Conservation (phyloP, 1,284 basidiomycete genomes). For the Ustilago esculenta region DNA sequence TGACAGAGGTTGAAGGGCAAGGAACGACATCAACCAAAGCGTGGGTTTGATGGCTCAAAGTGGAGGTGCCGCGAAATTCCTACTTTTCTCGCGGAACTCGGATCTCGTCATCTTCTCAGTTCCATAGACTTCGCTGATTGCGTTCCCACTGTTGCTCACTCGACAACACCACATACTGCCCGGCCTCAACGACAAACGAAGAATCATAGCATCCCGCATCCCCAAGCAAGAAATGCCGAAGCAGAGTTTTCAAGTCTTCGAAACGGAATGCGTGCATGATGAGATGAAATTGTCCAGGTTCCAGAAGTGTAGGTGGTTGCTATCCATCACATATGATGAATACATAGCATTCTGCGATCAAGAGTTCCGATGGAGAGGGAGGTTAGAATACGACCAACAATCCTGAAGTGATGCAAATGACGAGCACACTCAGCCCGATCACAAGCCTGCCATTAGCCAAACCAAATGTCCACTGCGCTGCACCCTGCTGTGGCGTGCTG, state of each 20-base stretch:
- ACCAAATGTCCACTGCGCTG: neutral
- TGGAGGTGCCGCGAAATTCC: constrained; percentile 1
- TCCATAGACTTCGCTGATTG: neutral
- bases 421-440: neutral
- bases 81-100: neutral
- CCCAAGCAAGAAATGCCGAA: too few species aligned
- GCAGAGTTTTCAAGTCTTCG: too few species aligned
- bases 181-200: too few species aligned
- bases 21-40: too few species aligned
- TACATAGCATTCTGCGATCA: too few species aligned
- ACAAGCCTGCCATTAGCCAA: neutral
- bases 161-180: too few species aligned
- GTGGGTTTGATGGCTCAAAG: neutral
- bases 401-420: constrained; percentile 4
- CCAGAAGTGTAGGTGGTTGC: too few species aligned
- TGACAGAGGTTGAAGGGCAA: neutral
- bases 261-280: too few species aligned
- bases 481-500: constrained; percentile 22
- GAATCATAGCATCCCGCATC: too few species aligned
- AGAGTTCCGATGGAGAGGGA: too few species aligned
- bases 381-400: constrained; percentile 5
- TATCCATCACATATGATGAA: too few species aligned
- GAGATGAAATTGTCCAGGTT: too few species aligned
- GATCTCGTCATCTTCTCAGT: constrained; percentile 1
- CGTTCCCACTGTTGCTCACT: neutral